Percentiles rank a stretch among this genome's conserved stretches.
Evolutionary conservation across 1,284 basidiomycete genomes (phyloP).

Genomic region (Takashimella tepidaria): DNA sequence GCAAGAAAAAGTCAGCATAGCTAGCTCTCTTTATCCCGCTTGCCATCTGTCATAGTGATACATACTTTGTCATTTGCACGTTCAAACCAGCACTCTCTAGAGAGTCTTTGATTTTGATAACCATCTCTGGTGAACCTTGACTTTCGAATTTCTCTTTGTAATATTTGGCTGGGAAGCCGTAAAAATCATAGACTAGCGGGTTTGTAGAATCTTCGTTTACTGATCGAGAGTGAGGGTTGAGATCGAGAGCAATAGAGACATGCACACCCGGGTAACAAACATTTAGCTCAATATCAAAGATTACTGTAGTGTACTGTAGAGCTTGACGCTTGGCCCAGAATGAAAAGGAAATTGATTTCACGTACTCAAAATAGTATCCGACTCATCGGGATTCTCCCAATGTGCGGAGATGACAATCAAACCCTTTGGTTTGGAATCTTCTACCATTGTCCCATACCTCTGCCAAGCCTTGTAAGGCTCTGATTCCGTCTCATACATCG

Average conservation of each 20-base stretch:
- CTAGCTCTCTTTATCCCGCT: too few relatives aligned
- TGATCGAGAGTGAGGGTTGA: slow-evolving; percentile 6
- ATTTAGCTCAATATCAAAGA: too few relatives aligned
- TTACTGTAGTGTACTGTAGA: too few relatives aligned
- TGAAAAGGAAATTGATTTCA: not conserved
- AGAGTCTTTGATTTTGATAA: slow-evolving; percentile 29
- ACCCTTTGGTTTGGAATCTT: slow-evolving; percentile 35
- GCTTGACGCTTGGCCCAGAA: too few relatives aligned
- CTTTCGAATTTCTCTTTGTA: slow-evolving; percentile 46
- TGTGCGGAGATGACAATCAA: slow-evolving; percentile 50
- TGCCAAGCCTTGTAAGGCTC: slow-evolving; percentile 48
- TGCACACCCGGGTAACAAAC: too few relatives aligned
- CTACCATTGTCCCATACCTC: slow-evolving; percentile 39
- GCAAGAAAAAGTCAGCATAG: too few relatives aligned
- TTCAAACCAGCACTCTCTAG: slow-evolving; percentile 31
- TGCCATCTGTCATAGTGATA: not conserved
- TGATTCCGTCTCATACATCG: slow-evolving; percentile 44
- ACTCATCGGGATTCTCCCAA: slow-evolving; percentile 45
- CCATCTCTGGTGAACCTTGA: slow-evolving; percentile 21
- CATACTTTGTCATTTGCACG: slow-evolving; percentile 16
- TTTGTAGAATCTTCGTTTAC: slow-evolving; percentile 44
- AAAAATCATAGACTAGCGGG: slow-evolving; percentile 51
- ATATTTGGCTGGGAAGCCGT: slow-evolving; percentile 47
- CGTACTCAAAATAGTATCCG: slow-evolving; percentile 29
- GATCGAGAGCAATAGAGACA: too few relatives aligned